Base-by-base conservation (phyloP, 495 filamentous ascomycete species). In the Aspergillus kassunensis region DNA sequence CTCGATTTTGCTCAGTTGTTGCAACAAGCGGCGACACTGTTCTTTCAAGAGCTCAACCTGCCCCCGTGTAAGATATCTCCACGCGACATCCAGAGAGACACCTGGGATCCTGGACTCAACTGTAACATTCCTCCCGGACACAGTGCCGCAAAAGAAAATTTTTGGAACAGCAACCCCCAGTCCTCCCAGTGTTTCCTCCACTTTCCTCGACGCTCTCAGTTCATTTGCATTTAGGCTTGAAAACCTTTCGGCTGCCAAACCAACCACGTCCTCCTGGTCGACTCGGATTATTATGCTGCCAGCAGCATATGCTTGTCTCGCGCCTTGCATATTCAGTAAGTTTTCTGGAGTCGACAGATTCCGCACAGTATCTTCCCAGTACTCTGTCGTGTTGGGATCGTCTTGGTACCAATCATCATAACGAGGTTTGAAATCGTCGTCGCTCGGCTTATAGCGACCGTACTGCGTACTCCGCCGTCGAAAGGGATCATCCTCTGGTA, bases 161-260 rank as follows among this genome's bases (percentile, higher is more conserved):
- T 68, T 57, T 2, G 72, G 72, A n/a, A 75, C 69, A 0, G 65
- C 55, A 36, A 73, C 62, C 1, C 61, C 60, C 16, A 72, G 43
- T 18, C 66, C 63, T 37, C 51, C 64, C 12, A 75, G 60, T 1
- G 54, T 25, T 11, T 68, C 61, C 39, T 75, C 69, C 7, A 62
- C 69, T 36, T 75, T 75, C 27, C 63, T 66, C 23, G 72, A 64
- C 2, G 72, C 62, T 11, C 55, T 65, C 10, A 70, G 31, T 47
- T 73, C 72, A 47, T 75, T 75, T 25, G 69, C 86, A 84, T 91
- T 66, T 72, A 83, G 19, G 77, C 79, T 67, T 71, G 84, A 66
- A 50, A 66, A 73, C 54, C 53, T 57, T 36, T 69, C 65, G 18
- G 61, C 55, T 6, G 64, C 55, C 25, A 48, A 31, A 36, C 54